phyloP scores from a whole-genome alignment of 2,329 filamentous ascomycete genomes.

The Triangularia verruculosa region DNA sequence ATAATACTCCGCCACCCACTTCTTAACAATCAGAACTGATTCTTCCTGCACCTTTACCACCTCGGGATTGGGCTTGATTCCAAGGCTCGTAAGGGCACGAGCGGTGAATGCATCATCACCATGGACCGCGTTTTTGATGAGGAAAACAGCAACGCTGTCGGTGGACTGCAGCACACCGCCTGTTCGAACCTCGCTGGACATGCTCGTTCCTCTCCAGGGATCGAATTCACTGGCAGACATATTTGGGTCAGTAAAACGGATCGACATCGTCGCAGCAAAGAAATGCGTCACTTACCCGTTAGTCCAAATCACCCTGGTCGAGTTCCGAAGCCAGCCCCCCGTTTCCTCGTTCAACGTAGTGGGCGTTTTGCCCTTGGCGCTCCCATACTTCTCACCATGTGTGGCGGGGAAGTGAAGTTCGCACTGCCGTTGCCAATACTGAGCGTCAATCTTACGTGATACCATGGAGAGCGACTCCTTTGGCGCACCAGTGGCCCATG shows the following conservation, averaged over 20 bases:
- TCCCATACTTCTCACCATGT: conserved; percentile 21
- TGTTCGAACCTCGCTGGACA: conserved; percentile 24
- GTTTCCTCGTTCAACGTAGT: conserved; percentile 21
- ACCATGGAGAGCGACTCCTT: conserved; percentile 19
- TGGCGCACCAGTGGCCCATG: conserved; percentile 24
- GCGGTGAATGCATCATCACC: conserved; percentile 23
- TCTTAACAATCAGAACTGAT: conserved; percentile 23
- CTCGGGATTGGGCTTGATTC: conserved; percentile 23
- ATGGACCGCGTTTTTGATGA: conserved; percentile 25
- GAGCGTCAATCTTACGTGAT: conserved; percentile 21
- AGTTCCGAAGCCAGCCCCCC: conserved; percentile 21
- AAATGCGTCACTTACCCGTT: conserved; percentile 17
- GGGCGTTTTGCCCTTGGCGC: conserved; percentile 20
- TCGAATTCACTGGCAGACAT: conserved; percentile 20
- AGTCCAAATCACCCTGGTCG: conserved; percentile 22
- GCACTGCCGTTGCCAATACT: conserved; percentile 26
- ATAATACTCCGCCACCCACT: conserved; percentile 20
- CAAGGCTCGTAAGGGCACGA: conserved; percentile 22
- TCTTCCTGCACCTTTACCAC: conserved; percentile 23
- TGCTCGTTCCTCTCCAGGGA: conserved; percentile 25
- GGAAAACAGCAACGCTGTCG: conserved; percentile 18
- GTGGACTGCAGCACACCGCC: conserved; percentile 23
- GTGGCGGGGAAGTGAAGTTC: conserved; percentile 25
- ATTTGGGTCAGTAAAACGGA: background rate
- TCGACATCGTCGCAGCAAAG: background rate